Evolutionary conservation across 257 asterid species (phyloP).

Genomic region (Hygrophila difformis): DNA sequence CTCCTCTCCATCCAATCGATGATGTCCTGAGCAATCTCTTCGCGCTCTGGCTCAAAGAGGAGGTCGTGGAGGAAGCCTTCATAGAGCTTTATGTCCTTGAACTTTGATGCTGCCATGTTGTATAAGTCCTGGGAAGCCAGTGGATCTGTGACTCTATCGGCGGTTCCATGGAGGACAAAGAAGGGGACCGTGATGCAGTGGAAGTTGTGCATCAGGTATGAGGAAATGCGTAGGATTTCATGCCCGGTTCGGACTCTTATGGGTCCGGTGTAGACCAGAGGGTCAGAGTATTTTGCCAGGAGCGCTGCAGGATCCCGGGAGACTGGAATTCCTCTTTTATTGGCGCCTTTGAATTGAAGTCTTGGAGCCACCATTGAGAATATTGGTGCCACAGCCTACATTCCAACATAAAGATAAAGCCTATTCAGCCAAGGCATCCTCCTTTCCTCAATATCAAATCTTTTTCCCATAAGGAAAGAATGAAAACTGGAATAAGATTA

Average conservation of each 20-base stretch:
- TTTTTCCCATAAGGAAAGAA: no score
- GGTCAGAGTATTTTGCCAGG: conserved; percentile 91
- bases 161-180: conserved; percentile 95
- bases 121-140: conserved; percentile 87
- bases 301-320: conserved; percentile 87
- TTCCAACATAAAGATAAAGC: not conserved
- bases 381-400: conserved; percentile 89
- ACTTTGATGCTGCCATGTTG: conserved; percentile 73
- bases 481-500: no score
- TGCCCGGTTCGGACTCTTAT: conserved; percentile 95
- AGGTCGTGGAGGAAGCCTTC: conserved; percentile 94
- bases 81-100: conserved; percentile 83
- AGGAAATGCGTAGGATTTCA: conserved; percentile 82
- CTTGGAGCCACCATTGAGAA: conserved; percentile 90
- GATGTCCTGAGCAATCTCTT: conserved; percentile 83
- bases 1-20: conserved; percentile 89
- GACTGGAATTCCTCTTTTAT: conserved; percentile 94
- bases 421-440: no score
- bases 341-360: conserved; percentile 96
- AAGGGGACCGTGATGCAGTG: conserved; percentile 74
- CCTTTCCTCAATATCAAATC: no score
- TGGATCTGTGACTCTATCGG: conserved; percentile 95
- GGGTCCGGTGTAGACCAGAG: conserved; percentile 94
- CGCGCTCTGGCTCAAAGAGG: conserved; percentile 91
- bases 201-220: conserved; percentile 67